These are phyloP conservation scores for Boechera retrofracta DNA, from an alignment of 345 rosid species.

Conservation along the genomic window DNA sequence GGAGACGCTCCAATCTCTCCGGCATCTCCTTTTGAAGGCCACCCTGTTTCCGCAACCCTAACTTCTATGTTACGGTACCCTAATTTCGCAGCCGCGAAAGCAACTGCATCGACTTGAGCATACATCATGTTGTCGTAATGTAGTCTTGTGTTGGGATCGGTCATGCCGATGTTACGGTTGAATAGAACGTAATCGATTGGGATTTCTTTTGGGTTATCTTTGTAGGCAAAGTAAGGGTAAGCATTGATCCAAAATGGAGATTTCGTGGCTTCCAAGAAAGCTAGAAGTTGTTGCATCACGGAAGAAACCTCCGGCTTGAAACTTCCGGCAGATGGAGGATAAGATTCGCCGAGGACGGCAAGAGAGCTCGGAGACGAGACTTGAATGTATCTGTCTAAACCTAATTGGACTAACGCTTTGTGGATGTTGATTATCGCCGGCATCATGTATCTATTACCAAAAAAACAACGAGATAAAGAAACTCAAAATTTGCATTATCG, in stretches of 20 bases:
- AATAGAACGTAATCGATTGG: conserved; percentile 81
- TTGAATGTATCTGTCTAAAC: conserved; percentile 67
- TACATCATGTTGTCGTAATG: conserved; percentile 94
- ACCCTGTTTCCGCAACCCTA: conserved; percentile 90
- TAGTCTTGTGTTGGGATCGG: conserved; percentile 74
- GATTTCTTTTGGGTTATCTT: conserved; percentile 59
- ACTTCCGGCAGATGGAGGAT: conserved; percentile 87
- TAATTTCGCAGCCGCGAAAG: conserved; percentile 69
- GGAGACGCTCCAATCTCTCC: conserved; percentile 75
- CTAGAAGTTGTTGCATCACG: conserved; percentile 65
- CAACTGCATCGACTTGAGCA: conserved; percentile 87
- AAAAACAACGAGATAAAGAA: not conserved
- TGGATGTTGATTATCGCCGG: conserved; percentile 81
- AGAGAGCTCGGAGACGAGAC: conserved; percentile 81
- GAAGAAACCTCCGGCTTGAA: conserved; percentile 63
- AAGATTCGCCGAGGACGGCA: conserved; percentile 74
- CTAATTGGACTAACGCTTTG: conserved; percentile 69
- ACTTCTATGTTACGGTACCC: conserved; percentile 79
- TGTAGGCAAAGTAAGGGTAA: conserved; percentile 94
- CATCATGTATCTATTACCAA: conserved; percentile 51
- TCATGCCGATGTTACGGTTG: conserved; percentile 83
- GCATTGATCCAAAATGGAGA: conserved; percentile 97
- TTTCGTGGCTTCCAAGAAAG: conserved; percentile 60
- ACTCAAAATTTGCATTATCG: not conserved
- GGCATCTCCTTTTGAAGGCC: conserved; percentile 94